Base-by-base conservation (phyloP, 1,284 basidiomycete genomes). In the Cryptococcus floricola region DNA sequence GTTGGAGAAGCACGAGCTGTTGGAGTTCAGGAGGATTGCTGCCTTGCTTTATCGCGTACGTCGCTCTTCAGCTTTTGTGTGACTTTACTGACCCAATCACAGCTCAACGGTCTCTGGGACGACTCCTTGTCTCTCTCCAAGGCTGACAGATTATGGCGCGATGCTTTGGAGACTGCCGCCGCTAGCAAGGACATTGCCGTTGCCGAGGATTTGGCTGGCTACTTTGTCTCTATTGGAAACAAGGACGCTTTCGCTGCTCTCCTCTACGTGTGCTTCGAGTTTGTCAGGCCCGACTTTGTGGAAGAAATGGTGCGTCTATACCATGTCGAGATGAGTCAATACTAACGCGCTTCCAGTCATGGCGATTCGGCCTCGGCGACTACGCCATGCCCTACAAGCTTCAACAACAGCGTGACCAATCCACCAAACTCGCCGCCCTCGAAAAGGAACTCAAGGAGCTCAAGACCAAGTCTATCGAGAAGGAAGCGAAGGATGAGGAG, bases 191-290 rank as follows among this genome's bases (percentile, higher is more conserved):
- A 84, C 27, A 85, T 83, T 7, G 88, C 93, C 54, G 89, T 98
- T 38, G 89, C 91, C 3, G 94, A 99, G 76, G 96, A 98, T 57
- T 81, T 98, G 16, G 81, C 97, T 19, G 86, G 86, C 9, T 98
- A 94, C 80, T 94, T 93, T 71, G 91, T 97, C 62, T 89, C 92
- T 74, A 96, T 98, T 62, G 96, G 96, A 41, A 96, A 95, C 83
- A 95, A 93, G 80, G 96, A 98, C 76, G 95, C 91, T 77, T 98
- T 96, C 76, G 87, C 92, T 0, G 92, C 91, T 1, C 82, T 89
- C 66, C 83, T 97, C 39, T 97, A 86, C 69, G 84, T 89, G 41
- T 95, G 91, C 80, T 98, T 94, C 79, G 94, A 98, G 76, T 81
- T 97, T 13, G 79, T 98, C 52, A 85, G 90, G 42, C 84, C 91